Conservation (phyloP, 139 green algal genomes). For the Volvox reticuliferus region DNA sequence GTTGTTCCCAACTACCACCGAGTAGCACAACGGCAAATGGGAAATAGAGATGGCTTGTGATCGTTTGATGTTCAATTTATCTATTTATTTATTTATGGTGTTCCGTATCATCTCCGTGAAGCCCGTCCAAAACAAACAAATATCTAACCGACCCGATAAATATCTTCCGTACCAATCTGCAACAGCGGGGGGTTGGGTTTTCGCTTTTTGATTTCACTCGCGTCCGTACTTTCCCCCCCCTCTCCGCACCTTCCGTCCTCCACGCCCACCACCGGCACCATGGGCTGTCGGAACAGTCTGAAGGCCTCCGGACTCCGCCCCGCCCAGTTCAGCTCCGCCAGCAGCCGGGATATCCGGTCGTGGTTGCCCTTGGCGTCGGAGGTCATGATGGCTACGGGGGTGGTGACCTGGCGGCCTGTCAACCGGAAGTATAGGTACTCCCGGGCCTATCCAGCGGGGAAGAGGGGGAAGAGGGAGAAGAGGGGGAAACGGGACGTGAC, state of each 20-base stretch:
- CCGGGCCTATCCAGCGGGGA: constrained; percentile 71
- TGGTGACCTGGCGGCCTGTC: constrained; percentile 83
- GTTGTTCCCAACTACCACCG: no score
- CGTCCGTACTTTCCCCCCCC: neutral
- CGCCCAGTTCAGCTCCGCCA: constrained; percentile 83
- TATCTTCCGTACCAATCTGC: no score
- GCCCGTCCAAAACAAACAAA: no score
- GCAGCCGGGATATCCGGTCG: constrained; percentile 76
- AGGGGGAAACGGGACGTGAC: neutral
- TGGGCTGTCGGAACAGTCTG: constrained; percentile 90
- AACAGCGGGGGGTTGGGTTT: no score
- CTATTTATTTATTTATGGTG: no score
- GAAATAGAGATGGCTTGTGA: no score
- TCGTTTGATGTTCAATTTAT: no score
- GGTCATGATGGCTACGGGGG: constrained; percentile 98
- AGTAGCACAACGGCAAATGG: no score
- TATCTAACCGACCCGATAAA: no score
- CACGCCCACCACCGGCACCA: constrained; percentile 92
- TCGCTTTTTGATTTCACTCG: no score
- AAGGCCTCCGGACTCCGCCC: constrained; percentile 85
- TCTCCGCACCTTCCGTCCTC: constrained; percentile 77
- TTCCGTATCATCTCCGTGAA: no score
- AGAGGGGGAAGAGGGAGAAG: neutral
- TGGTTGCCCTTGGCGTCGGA: constrained; percentile 97
- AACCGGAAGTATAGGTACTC: constrained; percentile 96